Evolutionary conservation across 2,329 filamentous ascomycete genomes (phyloP).

Genomic region (Cryphonectria parasitica): DNA sequence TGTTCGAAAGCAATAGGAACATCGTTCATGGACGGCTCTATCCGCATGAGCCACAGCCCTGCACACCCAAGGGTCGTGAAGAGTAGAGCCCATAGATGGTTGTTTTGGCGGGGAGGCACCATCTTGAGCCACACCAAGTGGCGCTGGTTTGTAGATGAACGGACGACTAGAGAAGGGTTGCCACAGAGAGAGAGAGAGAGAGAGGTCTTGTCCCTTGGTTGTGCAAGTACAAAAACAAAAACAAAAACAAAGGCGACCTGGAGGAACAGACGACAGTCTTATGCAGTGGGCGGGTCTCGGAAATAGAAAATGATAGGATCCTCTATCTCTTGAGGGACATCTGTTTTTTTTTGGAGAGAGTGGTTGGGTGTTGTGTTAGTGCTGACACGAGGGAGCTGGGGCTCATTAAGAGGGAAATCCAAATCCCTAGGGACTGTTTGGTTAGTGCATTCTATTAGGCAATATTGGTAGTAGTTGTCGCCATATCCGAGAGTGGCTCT

Average conservation of each 20-base stretch:
- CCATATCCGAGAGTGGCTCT: neutral
- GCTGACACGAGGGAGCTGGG: constrained; percentile 1
- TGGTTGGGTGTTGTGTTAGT: neutral
- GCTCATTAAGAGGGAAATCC: neutral
- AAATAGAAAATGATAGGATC: neutral
- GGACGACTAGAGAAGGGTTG: no score
- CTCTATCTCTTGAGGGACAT: neutral
- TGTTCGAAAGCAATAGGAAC: constrained; percentile 6
- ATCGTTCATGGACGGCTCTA: neutral
- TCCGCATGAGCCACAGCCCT: constrained; percentile 11
- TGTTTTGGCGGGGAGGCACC: neutral
- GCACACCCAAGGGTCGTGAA: neutral
- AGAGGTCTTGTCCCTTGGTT: neutral
- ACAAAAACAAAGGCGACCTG: neutral
- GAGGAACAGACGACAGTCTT: neutral
- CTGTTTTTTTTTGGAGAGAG: neutral
- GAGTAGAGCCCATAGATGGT: constrained; percentile 1
- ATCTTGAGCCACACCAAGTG: neutral
- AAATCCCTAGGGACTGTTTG: neutral
- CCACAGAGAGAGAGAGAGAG: neutral
- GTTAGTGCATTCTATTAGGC: constrained; percentile 4
- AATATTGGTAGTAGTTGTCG: neutral
- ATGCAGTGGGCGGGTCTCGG: neutral
- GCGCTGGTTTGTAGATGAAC: neutral
- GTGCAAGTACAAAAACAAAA: neutral